Evolutionary conservation across 352 stramenopile genomes (phyloP).

Genomic region (Phytophthora brassicae): DNA sequence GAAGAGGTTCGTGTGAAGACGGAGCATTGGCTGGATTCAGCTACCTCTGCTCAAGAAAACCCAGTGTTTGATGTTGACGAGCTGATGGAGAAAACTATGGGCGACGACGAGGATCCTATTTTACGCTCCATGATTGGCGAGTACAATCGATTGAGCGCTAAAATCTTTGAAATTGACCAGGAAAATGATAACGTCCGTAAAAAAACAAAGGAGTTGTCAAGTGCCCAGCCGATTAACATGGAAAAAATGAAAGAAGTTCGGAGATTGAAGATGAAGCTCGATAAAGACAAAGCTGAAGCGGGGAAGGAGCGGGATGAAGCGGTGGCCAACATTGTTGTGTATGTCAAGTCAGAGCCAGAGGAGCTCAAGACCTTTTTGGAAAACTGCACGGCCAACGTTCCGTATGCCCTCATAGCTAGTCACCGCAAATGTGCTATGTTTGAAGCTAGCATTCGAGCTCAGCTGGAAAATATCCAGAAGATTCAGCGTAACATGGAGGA

Average conservation of each 20-base stretch:
- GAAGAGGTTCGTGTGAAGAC: conserved; percentile 31
- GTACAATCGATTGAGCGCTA: conserved; percentile 56
- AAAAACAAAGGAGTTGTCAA: conserved; percentile 43
- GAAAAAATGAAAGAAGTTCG: conserved; percentile 40
- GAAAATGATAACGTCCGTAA: conserved; percentile 29
- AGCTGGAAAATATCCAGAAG: conserved; percentile 30
- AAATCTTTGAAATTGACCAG: conserved; percentile 52
- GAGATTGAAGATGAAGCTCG: conserved; percentile 21
- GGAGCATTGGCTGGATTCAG: conserved; percentile 34
- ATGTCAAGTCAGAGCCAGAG: conserved; percentile 41
- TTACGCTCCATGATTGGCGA: conserved; percentile 52
- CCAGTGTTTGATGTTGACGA: conserved; percentile 30
- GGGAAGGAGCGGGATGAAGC: conserved; percentile 50
- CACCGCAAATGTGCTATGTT: conserved; percentile 53
- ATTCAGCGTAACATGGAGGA: conserved; percentile 61
- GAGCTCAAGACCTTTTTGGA: conserved; percentile 47
- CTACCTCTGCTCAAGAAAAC: conserved; percentile 17
- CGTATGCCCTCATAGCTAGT: conserved; percentile 44
- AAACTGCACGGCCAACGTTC: conserved; percentile 41
- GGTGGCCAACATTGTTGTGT: conserved; percentile 51
- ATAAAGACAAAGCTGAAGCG: conserved; percentile 26
- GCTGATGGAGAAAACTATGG: conserved; percentile 36
- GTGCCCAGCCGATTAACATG: conserved; percentile 35
- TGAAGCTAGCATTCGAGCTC: conserved; percentile 43
- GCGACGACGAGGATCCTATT: conserved; percentile 54